Percentiles rank a stretch among this genome's conserved stretches.
Conservation (phyloP, 164 flowering plant species). For the Sedum album region DNA sequence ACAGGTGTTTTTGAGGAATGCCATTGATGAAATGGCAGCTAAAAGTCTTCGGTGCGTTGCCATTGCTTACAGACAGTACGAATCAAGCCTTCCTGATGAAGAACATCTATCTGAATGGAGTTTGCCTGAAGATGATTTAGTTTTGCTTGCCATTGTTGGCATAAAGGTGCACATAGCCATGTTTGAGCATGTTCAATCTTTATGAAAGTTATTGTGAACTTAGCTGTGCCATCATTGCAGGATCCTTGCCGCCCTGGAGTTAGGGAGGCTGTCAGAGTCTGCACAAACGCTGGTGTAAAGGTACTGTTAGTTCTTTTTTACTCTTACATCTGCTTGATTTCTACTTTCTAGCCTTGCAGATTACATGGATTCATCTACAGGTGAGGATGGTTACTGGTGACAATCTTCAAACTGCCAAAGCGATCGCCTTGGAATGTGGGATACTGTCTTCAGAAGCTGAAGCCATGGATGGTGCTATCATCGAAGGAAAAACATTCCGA, state of each 20-base stretch:
- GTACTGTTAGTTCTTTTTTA: too few species aligned
- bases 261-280: too few species aligned
- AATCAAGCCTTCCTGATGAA: too few species aligned
- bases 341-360: neutral
- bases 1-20: slow-evolving; percentile 26
- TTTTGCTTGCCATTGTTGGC: too few species aligned
- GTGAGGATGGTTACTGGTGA: slow-evolving; percentile 51
- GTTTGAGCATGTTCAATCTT: neutral
- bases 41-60: slow-evolving; percentile 44
- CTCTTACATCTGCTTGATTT: too few species aligned
- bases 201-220: neutral
- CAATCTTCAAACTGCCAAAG: too few species aligned
- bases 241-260: slow-evolving; percentile 45
- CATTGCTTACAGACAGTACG: slow-evolving; percentile 31
- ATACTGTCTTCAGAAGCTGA: slow-evolving; percentile 26
- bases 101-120: slow-evolving; percentile 30
- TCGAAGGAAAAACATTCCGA: too few species aligned
- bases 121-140: slow-evolving; percentile 39
- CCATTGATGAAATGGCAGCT: slow-evolving; percentile 40
- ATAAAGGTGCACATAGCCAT: slow-evolving; percentile 17
- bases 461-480: slow-evolving; percentile 20
- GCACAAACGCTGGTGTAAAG: too few species aligned
- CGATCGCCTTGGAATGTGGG: slow-evolving; percentile 45
- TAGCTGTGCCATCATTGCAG: slow-evolving; percentile 14
- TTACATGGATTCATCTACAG: neutral